Conservation (phyloP, 164 flowering plant genomes). For the Vitis amurensis region DNA sequence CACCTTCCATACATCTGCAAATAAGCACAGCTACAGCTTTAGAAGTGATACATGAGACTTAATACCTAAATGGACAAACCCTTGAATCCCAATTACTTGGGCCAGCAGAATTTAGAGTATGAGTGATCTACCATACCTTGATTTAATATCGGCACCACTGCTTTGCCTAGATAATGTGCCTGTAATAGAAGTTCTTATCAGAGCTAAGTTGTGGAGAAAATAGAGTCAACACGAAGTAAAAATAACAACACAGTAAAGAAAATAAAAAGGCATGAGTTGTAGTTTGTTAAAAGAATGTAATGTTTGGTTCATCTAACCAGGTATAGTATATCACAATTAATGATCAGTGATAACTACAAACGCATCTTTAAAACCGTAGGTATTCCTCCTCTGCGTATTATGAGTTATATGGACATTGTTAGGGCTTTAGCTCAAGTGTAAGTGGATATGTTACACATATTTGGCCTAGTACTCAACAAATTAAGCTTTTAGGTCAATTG, state of each 20-base stretch:
- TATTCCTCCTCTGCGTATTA: no score
- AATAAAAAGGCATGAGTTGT: not conserved
- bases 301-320: no score
- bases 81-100: not conserved
- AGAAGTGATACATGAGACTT: not conserved
- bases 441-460: no score
- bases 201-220: not conserved
- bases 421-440: no score
- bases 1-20: constrained; percentile 31
- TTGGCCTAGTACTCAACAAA: no score
- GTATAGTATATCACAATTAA: no score
- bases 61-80: not conserved
- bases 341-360: no score
- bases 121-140: constrained; percentile 24
- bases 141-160: constrained; percentile 28
- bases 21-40: not conserved
- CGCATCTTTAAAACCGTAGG: no score
- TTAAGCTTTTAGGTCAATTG: no score
- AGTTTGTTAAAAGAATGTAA: no score
- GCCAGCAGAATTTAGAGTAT: not conserved
- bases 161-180: constrained; percentile 29
- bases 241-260: not conserved
- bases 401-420: no score
- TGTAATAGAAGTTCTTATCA: constrained; percentile 8
- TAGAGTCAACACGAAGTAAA: no score